Evolutionary conservation across 2,329 filamentous ascomycete genomes (phyloP).

Genomic region (Curvularia lunata): DNA sequence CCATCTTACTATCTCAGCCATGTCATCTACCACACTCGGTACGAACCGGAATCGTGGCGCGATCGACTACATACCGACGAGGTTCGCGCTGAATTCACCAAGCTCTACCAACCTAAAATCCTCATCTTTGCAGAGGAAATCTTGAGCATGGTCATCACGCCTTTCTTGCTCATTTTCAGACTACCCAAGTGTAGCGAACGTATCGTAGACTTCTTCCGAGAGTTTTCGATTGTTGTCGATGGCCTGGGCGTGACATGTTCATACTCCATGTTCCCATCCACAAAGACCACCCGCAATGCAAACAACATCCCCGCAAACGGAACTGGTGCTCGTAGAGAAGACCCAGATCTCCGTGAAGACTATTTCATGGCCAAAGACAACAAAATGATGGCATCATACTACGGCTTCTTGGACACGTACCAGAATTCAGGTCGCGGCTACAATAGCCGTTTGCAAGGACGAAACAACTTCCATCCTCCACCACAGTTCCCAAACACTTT

Average conservation of each 20-base stretch:
- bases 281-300: conserved; percentile 68
- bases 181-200: conserved; percentile 88
- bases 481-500: conserved; percentile 75
- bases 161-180: conserved; percentile 84
- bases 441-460: conserved; percentile 13
- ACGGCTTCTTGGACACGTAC: conserved; percentile 94
- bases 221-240: conserved; percentile 96
- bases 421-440: conserved; percentile 47
- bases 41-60: conserved; percentile 87
- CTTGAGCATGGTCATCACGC: conserved; percentile 88
- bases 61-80: conserved; percentile 91
- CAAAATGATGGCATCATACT: conserved; percentile 98
- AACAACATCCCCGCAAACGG: conserved; percentile 56
- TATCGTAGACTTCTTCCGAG: conserved; percentile 95
- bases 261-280: conserved; percentile 96
- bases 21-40: conserved; percentile 92
- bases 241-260: conserved; percentile 96
- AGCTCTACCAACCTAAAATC: conserved; percentile 89
- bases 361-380: conserved; percentile 96
- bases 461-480: conserved; percentile 71
- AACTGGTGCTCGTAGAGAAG: conserved; percentile 52
- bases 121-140: conserved; percentile 93
- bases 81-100: conserved; percentile 86
- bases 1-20: conserved; percentile 87
- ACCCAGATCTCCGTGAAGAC: conserved; percentile 74